phyloP scores from a whole-genome alignment of 163 green algal species.

The Volvox carteri region DNA sequence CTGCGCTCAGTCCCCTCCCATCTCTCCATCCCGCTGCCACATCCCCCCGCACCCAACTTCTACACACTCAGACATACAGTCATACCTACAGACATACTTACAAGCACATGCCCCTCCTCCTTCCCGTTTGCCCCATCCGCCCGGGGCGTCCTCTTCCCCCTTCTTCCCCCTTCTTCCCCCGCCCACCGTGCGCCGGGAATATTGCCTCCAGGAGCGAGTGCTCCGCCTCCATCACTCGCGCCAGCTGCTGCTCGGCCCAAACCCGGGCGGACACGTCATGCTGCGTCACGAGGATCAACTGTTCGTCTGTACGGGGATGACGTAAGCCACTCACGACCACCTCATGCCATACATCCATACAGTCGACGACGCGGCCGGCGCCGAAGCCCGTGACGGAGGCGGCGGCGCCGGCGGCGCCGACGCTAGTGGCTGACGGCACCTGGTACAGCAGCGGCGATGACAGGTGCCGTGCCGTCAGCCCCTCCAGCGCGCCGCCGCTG shows the following conservation, averaged over 20 bases:
- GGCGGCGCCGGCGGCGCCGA: not conserved
- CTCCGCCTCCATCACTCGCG: constrained; percentile 49
- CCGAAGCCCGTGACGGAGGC: not conserved
- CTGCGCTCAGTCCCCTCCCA: too few species aligned
- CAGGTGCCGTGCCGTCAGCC: not conserved
- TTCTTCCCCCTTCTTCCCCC: not conserved
- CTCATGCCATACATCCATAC: constrained; percentile 48
- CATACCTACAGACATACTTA: too few species aligned
- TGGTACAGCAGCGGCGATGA: too few species aligned
- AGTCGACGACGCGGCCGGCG: not conserved
- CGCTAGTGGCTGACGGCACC: too few species aligned
- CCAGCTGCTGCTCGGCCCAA: constrained; percentile 49
- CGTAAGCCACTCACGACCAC: constrained; percentile 18
- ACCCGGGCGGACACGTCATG: constrained; percentile 49
- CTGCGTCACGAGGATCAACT: constrained; percentile 43
- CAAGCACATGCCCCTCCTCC: not conserved
- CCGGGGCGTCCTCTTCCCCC: not conserved
- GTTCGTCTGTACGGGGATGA: constrained; percentile 15
- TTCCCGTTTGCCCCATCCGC: not conserved
- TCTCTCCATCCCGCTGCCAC: not conserved
- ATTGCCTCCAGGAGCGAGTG: constrained; percentile 43
- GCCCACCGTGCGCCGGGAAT: constrained; percentile 7
- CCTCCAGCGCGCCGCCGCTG: not conserved
- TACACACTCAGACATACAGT: not conserved
- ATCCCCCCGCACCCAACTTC: not conserved